Percentiles rank a stretch among this genome's conserved stretches.
Conservation (phyloP, 805 yeast genomes). For the Pichia pseudocactophila region DNA sequence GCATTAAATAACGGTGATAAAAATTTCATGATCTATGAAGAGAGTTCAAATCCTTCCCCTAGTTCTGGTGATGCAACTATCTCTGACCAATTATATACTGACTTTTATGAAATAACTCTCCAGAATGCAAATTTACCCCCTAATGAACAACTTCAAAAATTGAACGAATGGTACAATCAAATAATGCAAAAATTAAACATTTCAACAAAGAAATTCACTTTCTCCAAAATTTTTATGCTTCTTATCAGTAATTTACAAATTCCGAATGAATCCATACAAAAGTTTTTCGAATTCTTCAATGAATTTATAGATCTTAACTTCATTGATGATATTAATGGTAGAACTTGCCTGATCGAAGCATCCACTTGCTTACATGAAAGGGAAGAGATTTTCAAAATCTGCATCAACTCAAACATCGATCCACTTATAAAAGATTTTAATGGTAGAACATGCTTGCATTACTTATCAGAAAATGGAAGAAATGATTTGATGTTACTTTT, state of each 20-base stretch:
- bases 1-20: conserved; percentile 42
- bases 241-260: conserved; percentile 58
- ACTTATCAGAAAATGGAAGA: conserved; percentile 61
- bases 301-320: conserved; percentile 52
- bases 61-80: conserved; percentile 5
- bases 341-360: conserved; percentile 70
- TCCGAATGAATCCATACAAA: conserved; percentile 49
- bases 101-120: conserved; percentile 38
- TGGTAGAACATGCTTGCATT: conserved; percentile 80
- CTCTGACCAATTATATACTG: conserved; percentile 63
- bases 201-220: conserved; percentile 33
- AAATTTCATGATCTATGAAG: conserved; percentile 22
- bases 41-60: conserved; percentile 4
- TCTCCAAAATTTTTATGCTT: conserved; percentile 67
- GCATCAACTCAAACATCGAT: conserved; percentile 19
- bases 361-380: conserved; percentile 25
- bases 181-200: conserved; percentile 36
- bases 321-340: conserved; percentile 63
- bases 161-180: conserved; percentile 32
- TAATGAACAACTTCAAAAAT: conserved; percentile 23
- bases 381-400: conserved; percentile 20
- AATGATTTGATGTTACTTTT: conserved; percentile 32
- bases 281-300: conserved; percentile 39
- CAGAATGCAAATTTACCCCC: conserved; percentile 31
- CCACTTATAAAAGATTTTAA: conserved; percentile 45